phyloP scores from a whole-genome alignment of 1,284 basidiomycete genomes.

The Malassezia arunalokei region DNA sequence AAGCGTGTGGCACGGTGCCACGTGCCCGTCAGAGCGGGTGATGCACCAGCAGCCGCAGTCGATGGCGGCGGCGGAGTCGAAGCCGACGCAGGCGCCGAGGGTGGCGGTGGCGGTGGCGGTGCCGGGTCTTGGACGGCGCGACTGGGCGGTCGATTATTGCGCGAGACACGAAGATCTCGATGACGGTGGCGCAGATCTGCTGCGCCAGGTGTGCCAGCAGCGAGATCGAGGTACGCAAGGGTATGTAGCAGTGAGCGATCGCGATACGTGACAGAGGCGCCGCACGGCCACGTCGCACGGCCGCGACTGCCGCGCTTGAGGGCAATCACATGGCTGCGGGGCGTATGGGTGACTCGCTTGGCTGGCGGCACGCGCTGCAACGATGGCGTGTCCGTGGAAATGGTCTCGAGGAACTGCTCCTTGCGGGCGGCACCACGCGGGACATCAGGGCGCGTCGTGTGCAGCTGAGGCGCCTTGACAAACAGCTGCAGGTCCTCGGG shows the following conservation, averaged over 20 bases:
- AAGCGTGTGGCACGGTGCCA: slow-evolving; percentile 30
- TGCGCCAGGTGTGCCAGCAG: slow-evolving; percentile 47
- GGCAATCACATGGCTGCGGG: slow-evolving; percentile 44
- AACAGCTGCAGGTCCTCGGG: slow-evolving; percentile 51
- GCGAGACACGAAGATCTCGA: not conserved
- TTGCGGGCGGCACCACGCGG: slow-evolving; percentile 40
- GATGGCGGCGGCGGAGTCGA: not conserved
- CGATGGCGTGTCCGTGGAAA: slow-evolving; percentile 43
- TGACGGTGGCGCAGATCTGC: not conserved
- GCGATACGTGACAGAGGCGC: slow-evolving; percentile 49
- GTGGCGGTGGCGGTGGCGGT: not conserved
- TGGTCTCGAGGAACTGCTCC: slow-evolving; percentile 51
- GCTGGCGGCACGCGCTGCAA: not conserved
- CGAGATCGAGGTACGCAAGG: slow-evolving; percentile 50
- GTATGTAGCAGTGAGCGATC: slow-evolving; percentile 48
- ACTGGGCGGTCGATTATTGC: not conserved
- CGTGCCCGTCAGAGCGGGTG: slow-evolving; percentile 42
- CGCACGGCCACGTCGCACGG: slow-evolving; percentile 48
- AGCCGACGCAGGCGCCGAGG: not conserved
- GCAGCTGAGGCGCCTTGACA: slow-evolving; percentile 33
- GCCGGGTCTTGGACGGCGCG: not conserved
- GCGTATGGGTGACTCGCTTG: not conserved
- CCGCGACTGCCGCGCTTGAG: slow-evolving; percentile 50
- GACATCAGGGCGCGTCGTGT: slow-evolving; percentile 12
- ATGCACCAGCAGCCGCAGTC: not conserved